Evolutionary conservation across 805 yeast genomes (phyloP).

Genomic region (Torulaspora maleeae): DNA sequence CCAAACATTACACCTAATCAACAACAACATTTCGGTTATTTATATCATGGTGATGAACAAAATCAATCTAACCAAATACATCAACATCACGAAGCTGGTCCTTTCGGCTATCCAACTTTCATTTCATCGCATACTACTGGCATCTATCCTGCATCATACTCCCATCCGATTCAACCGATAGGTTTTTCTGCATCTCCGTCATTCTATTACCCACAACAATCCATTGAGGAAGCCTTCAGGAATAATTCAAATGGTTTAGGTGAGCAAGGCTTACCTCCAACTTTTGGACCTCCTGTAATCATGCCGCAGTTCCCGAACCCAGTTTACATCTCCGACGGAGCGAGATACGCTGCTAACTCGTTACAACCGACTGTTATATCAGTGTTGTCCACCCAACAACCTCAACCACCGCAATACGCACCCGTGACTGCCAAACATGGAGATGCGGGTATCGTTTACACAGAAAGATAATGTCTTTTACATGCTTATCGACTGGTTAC

Average conservation of each 20-base stretch:
- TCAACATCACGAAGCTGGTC: background rate
- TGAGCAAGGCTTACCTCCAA: background rate
- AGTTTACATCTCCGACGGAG: constrained; percentile 2
- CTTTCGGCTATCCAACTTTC: background rate
- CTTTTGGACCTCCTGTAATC: constrained; percentile 1
- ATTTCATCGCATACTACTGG: constrained; percentile 1
- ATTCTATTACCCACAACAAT: constrained; percentile 5
- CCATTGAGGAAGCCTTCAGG: constrained; percentile 5
- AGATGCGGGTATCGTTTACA: background rate
- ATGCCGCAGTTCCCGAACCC: constrained; percentile 6
- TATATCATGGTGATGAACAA: background rate
- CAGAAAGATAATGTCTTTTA: background rate
- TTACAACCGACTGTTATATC: background rate
- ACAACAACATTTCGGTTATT: constrained; percentile 1
- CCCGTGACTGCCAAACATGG: background rate
- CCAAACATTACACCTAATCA: constrained; percentile 1
- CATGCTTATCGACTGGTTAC: background rate
- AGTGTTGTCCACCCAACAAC: background rate
- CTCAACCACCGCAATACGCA: constrained; percentile 2
- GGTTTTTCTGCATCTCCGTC: constrained; percentile 6
- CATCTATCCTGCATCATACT: constrained; percentile 5
- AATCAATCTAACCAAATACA: background rate
- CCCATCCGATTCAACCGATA: constrained; percentile 2
- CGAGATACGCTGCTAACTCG: constrained; percentile 1
- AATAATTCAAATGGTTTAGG: constrained; percentile 5